A percentile compares a stretch with the other conserved stretches of the same genome.
Conservation (phyloP, 306 rosid species). For the Castanea mollissima region DNA sequence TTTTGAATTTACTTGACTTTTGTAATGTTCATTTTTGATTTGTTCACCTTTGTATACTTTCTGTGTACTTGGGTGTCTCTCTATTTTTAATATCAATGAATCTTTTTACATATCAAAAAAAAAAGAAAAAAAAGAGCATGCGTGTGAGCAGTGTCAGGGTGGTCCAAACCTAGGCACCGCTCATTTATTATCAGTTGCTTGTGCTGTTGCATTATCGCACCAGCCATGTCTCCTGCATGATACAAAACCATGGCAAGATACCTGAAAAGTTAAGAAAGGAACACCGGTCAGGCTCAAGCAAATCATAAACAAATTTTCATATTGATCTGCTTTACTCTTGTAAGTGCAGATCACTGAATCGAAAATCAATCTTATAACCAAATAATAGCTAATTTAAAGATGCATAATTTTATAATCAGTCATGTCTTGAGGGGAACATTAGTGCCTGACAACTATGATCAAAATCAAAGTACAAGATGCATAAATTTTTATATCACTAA, state of each 20-base stretch:
- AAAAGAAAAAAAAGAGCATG: conserved; percentile 5
- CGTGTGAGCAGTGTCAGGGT: conserved; percentile 99
- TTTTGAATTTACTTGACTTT: too few species aligned
- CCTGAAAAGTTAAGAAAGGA: conserved; percentile 50
- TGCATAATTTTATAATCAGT: background rate
- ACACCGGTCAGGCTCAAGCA: background rate
- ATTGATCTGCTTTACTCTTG: background rate
- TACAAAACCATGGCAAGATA: conserved; percentile 98
- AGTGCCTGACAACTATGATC: background rate
- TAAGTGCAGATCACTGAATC: background rate
- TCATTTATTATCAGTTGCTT: conserved; percentile 94
- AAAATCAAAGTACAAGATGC: background rate
- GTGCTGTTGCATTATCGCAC: conserved; percentile 93
- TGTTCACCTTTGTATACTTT: too few species aligned
- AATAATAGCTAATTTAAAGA: background rate
- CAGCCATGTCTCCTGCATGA: conserved; percentile 99
- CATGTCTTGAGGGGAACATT: background rate
- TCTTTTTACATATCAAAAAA: too few species aligned
- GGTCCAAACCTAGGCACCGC: conserved; percentile 95
- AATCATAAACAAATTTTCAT: background rate
- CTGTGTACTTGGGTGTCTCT: too few species aligned
- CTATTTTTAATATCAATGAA: too few species aligned
- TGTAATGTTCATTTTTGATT: too few species aligned
- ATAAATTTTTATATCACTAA: background rate
- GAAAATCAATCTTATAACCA: background rate